Evolutionary conservation across 306 rosid species (phyloP), one percentile per base, ranked within the genome.

Genomic region (Citrullus colocynthis): DNA sequence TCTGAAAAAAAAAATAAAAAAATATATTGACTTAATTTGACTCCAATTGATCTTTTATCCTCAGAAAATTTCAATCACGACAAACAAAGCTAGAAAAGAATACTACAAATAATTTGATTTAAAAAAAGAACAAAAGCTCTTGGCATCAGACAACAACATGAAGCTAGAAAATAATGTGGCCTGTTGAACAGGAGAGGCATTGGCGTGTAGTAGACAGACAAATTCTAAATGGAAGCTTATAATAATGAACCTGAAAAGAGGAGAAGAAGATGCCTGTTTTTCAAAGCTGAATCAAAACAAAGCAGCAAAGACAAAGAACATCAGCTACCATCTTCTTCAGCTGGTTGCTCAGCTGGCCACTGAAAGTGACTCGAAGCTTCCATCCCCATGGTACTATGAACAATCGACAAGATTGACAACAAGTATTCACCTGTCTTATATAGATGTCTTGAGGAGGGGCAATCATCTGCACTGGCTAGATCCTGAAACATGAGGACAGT

Each of bases 361-460:
- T 45, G 57, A 70, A 69, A 20, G 28, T 24, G 75, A 70, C 75
- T 72, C 60, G 13, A 12, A 74, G 61, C 77, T 51, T 51, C 61
- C 76, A 69, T 54, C 54, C 76, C n/a, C 76, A 69, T 12, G 44
- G 56, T 12, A 10, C 41, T 59, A 17, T 18, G 10, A 74, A 74
- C 78, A 74, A 74, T 63, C 61, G 78, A 74, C 78, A 63, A 73
- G 28, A 49, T 73, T 28, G 77, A 73, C 77, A 52, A 11, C 63
- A 54, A 74, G 18, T 52, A 54, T 52, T 52, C 63, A 74, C 60
- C 78, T 49, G 77, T 72, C 77, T 72, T 9, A 5, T 15, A 32
- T 51, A 32, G 30, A 32, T 51, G 77, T 30, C 56, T 44, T 9
- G 37, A 69, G 4, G 37, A 11, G 37, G 2, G 17, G n/a, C 57